Percentiles rank a stretch among this genome's conserved stretches.
phyloP scores from a whole-genome alignment of 768 basidiomycete species.

The Kwoniella bestiolae region DNA sequence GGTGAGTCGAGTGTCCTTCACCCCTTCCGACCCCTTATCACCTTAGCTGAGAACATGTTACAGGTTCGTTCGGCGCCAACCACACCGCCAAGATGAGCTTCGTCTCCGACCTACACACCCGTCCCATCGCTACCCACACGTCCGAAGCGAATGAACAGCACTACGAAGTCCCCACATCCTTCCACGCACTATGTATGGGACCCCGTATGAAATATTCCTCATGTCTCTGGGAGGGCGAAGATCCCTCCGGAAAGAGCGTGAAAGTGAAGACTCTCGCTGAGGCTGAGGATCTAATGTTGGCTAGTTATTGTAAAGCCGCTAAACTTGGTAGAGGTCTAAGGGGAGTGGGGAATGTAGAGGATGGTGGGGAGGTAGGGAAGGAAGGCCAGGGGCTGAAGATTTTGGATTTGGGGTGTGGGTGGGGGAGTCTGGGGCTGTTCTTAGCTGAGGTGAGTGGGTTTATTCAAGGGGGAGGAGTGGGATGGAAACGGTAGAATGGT shows the following conservation, averaged over 20 bases:
- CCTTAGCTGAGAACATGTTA: too few species aligned
- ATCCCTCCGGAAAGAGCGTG: too few species aligned
- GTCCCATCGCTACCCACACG: constrained; percentile 67
- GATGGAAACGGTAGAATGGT: too few species aligned
- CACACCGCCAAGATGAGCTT: constrained; percentile 71
- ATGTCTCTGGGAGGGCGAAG: constrained; percentile 65
- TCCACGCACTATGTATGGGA: constrained; percentile 70
- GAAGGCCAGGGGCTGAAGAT: constrained; percentile 66
- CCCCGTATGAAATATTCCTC: constrained; percentile 71
- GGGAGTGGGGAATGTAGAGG: constrained; percentile 31
- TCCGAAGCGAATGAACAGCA: constrained; percentile 76
- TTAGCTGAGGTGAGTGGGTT: constrained; percentile 63
- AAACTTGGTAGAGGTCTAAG: constrained; percentile 59
- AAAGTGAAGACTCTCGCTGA: constrained; percentile 65
- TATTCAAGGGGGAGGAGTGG: background rate
- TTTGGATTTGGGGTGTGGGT: constrained; percentile 74
- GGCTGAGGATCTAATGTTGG: constrained; percentile 70
- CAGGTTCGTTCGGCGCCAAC: constrained; percentile 62
- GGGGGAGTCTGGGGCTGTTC: constrained; percentile 73
- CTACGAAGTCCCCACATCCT: constrained; percentile 66
- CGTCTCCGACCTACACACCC: constrained; percentile 65
- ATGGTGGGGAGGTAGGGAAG: constrained; percentile 34
- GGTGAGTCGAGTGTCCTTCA: constrained; percentile 60
- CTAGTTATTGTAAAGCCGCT: constrained; percentile 71
- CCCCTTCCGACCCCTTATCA: too few species aligned